phyloP scores from a whole-genome alignment of 805 yeast species.

The Clavispora vitiphila region DNA sequence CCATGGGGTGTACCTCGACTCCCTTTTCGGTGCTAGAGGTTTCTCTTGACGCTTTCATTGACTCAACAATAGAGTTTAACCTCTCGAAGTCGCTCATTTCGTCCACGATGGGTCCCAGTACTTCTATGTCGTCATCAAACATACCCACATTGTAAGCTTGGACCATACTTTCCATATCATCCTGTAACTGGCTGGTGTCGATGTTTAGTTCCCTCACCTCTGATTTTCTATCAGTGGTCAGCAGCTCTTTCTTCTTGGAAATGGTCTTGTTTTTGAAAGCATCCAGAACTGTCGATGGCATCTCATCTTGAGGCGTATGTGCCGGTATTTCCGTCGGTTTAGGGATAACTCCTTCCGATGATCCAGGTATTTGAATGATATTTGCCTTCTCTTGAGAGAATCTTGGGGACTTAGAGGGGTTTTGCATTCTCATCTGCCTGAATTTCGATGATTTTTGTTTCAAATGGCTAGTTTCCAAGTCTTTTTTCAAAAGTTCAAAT shows the following conservation, averaged over 20 bases:
- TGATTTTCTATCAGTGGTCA: not conserved
- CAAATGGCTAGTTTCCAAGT: not conserved
- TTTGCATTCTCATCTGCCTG: conserved; percentile 10
- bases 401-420: not conserved
- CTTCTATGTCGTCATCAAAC: conserved; percentile 55
- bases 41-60: conserved; percentile 12
- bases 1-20: not conserved
- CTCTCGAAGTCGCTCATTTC: conserved; percentile 49
- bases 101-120: conserved; percentile 53
- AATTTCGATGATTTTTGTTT: conserved; percentile 8
- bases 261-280: no score
- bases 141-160: conserved; percentile 55
- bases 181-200: conserved; percentile 22
- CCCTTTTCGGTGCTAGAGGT: not conserved
- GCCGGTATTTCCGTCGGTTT: no score
- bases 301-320: no score
- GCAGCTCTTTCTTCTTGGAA: not conserved
- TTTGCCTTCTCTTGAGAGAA: not conserved
- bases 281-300: no score
- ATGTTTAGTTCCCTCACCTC: not conserved
- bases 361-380: not conserved
- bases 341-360: no score
- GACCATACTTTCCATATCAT: conserved; percentile 53
- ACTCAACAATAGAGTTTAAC: conserved; percentile 45
- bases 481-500: conserved; percentile 1